These are phyloP conservation scores for Coemansia sp. DNA, from an alignment of 371 early-diverging fungal genomes.

Conservation along the genomic window DNA sequence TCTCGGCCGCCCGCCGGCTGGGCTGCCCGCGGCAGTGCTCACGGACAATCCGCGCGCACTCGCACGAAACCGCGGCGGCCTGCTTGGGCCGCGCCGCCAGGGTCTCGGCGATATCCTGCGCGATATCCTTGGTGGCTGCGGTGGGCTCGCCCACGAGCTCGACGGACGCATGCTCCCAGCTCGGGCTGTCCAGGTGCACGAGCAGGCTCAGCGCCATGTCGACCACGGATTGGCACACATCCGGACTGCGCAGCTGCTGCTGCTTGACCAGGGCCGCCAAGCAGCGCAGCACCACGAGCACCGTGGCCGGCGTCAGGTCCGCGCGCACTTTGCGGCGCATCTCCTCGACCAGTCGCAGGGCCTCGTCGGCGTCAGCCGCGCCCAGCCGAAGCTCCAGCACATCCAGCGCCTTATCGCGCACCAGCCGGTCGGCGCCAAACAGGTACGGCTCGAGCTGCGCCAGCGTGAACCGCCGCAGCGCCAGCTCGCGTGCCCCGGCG, in stretches of 20 bases:
- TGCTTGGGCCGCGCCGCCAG: background rate
- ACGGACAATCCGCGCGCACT: constrained; percentile 36
- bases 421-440: constrained; percentile 28
- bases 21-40: constrained; percentile 17
- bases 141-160: too few species aligned
- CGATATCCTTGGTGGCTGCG: too few species aligned
- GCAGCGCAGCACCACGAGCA: constrained; percentile 17
- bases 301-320: too few species aligned
- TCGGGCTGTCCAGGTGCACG: too few species aligned
- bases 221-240: too few species aligned
- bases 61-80: constrained; percentile 2
- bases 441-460: constrained; percentile 17
- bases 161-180: too few species aligned
- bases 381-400: constrained; percentile 23
- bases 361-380: background rate
- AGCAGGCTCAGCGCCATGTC: too few species aligned
- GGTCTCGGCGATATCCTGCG: too few species aligned
- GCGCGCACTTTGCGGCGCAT: background rate
- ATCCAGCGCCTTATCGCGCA: constrained; percentile 44
- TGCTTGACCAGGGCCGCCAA: constrained; percentile 32
- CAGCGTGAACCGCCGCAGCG: constrained; percentile 2
- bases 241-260: background rate
- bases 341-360: background rate
- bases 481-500: constrained; percentile 4
- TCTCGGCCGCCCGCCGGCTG: background rate